Conservation (phyloP, 1,284 basidiomycete genomes). For the Trametes hirsuta region DNA sequence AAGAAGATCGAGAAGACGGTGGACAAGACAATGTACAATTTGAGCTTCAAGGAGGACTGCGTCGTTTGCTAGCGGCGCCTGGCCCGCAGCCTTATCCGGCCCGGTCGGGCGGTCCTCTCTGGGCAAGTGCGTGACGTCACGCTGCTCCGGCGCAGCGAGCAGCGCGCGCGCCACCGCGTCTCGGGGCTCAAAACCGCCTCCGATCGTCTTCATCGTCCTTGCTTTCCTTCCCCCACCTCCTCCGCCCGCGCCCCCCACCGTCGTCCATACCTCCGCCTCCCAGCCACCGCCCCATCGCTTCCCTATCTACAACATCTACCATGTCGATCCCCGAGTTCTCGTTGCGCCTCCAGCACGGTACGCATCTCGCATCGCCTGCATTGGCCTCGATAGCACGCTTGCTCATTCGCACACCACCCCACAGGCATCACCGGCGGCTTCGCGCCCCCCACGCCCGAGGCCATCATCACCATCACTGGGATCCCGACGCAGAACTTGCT, state of each 20-base stretch:
- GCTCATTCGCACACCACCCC: neutral
- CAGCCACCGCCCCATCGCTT: neutral
- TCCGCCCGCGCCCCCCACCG: neutral
- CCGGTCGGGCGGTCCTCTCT: neutral
- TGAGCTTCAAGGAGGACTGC: slow-evolving; percentile 92
- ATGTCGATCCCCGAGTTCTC: slow-evolving; percentile 40
- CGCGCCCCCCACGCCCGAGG: slow-evolving; percentile 63
- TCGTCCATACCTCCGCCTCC: neutral
- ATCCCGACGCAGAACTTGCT: slow-evolving; percentile 41
- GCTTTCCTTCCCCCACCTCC: neutral
- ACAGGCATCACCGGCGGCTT: slow-evolving; percentile 77
- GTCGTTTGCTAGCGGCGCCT: slow-evolving; percentile 44
- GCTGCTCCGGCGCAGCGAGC: slow-evolving; percentile 12
- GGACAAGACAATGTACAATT: slow-evolving; percentile 94
- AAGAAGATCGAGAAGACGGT: slow-evolving; percentile 96
- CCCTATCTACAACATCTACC: slow-evolving; percentile 3
- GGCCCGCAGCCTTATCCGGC: neutral
- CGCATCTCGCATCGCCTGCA: neutral
- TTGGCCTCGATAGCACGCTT: slow-evolving; percentile 6
- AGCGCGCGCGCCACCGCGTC: slow-evolving; percentile 1
- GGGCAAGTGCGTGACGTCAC: slow-evolving; percentile 13
- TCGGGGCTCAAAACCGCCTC: neutral
- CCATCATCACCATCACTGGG: slow-evolving; percentile 55
- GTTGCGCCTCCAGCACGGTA: slow-evolving; percentile 41
- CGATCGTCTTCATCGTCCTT: neutral